phyloP scores from a whole-genome alignment of 768 basidiomycete genomes.

The Candolleomyces aberdarensis region DNA sequence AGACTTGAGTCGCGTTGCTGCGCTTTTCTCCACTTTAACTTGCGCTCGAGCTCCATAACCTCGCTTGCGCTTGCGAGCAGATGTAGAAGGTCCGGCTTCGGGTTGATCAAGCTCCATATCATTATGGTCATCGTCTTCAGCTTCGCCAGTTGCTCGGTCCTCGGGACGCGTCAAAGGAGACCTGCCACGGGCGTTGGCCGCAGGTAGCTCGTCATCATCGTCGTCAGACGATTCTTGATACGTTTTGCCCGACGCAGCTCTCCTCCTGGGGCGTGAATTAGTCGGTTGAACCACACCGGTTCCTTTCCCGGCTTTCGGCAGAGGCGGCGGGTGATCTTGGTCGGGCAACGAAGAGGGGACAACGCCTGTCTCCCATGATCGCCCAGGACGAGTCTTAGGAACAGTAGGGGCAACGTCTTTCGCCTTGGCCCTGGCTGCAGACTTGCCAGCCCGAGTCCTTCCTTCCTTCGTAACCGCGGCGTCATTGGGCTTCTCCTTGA shows the following conservation, averaged over 20 bases:
- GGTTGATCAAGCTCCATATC: slow-evolving; percentile 11
- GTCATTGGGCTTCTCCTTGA: not conserved
- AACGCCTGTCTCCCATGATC: slow-evolving; percentile 34
- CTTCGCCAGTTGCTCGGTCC: not conserved
- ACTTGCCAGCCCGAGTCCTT: not conserved
- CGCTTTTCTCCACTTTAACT: slow-evolving; percentile 16
- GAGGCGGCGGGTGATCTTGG: slow-evolving; percentile 32
- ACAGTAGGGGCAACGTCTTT: slow-evolving; percentile 4
- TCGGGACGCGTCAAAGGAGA: not conserved
- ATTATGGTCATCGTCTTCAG: not conserved
- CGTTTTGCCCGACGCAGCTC: not conserved
- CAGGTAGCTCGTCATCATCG: slow-evolving; percentile 27
- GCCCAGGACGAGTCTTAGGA: slow-evolving; percentile 1
- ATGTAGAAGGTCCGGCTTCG: not conserved
- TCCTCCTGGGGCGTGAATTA: not conserved
- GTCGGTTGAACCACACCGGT: not conserved
- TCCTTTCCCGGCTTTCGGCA: not conserved
- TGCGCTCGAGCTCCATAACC: slow-evolving; percentile 13
- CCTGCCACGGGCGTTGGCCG: not conserved
- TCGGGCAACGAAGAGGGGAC: slow-evolving; percentile 62
- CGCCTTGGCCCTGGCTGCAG: slow-evolving; percentile 3
- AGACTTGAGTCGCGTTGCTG: slow-evolving; percentile 26
- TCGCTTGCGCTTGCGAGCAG: slow-evolving; percentile 15
- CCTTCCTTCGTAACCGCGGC: not conserved
- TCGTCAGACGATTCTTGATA: slow-evolving; percentile 7